A percentile compares a stretch with the other conserved stretches of the same genome.
Evolutionary conservation across 805 yeast genomes (phyloP).

Genomic region (Yamadazyma phyllophila): DNA sequence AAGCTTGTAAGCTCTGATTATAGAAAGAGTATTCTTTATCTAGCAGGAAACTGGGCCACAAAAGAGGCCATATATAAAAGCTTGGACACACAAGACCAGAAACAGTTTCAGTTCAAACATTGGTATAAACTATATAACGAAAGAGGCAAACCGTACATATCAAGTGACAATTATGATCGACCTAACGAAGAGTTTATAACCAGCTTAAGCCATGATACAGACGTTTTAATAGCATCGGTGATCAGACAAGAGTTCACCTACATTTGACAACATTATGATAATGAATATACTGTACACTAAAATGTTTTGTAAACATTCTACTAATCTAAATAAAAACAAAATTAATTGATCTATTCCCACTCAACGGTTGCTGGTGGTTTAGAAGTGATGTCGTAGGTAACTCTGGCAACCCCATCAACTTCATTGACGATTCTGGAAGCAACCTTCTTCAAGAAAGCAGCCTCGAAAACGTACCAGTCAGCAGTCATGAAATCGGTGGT

Average conservation of each 20-base stretch:
- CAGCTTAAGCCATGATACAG: slow-evolving; percentile 66
- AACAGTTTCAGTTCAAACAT: slow-evolving; percentile 49
- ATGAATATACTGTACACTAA: slow-evolving; percentile 8
- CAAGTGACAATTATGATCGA: slow-evolving; percentile 25
- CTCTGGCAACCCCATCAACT: slow-evolving; percentile 98
- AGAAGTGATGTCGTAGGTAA: slow-evolving; percentile 96
- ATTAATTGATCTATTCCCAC: slow-evolving; percentile 74
- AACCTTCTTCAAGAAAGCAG: slow-evolving; percentile 85
- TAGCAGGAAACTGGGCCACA: slow-evolving; percentile 66
- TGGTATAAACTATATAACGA: slow-evolving; percentile 52
- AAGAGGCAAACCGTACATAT: slow-evolving; percentile 46
- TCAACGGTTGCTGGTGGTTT: slow-evolving; percentile 99
- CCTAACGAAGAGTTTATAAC: slow-evolving; percentile 48
- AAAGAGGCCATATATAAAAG: slow-evolving; percentile 75
- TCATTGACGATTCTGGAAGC: slow-evolving; percentile 97
- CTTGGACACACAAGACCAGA: slow-evolving; percentile 48
- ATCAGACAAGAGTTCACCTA: slow-evolving; percentile 32
- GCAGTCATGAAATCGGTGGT: slow-evolving; percentile 99
- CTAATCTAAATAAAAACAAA: slow-evolving; percentile 1
- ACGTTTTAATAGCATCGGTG: slow-evolving; percentile 54
- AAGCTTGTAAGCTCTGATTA: slow-evolving; percentile 9
- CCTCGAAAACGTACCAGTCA: slow-evolving; percentile 96
- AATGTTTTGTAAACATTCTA: slow-evolving; percentile 4
- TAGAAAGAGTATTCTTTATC: slow-evolving; percentile 26
- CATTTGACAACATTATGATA: background rate